A percentile compares a stretch with the other conserved stretches of the same genome.
phyloP scores from a whole-genome alignment of 2,329 filamentous ascomycete species.

The Plenodomus biglobosus region DNA sequence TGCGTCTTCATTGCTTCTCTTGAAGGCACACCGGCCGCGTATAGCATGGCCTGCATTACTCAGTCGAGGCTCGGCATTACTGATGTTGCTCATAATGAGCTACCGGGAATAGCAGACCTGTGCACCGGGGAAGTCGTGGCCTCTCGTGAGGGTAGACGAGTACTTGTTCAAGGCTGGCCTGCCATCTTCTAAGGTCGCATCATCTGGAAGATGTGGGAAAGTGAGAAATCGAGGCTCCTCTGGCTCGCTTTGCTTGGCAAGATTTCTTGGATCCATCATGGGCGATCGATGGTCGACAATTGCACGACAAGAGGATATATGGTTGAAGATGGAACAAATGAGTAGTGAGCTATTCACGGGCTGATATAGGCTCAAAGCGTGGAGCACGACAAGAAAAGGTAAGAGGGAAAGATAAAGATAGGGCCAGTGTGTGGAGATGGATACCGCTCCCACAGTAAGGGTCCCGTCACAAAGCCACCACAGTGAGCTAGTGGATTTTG shows the following conservation, averaged over 20 bases:
- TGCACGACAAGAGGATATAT: background rate
- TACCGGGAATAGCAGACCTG: slow-evolving; percentile 59
- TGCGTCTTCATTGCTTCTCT: slow-evolving; percentile 83
- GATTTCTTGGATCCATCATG: slow-evolving; percentile 43
- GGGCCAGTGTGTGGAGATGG: slow-evolving; percentile 3
- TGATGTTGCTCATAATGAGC: background rate
- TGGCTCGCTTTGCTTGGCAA: slow-evolving; percentile 40
- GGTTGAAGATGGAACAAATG: background rate
- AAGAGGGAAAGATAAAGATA: slow-evolving; percentile 18
- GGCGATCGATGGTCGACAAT: background rate
- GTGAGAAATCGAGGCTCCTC: slow-evolving; percentile 55
- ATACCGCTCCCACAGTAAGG: slow-evolving; percentile 22
- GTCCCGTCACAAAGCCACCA: slow-evolving; percentile 10
- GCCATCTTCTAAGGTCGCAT: slow-evolving; percentile 57
- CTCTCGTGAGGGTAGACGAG: slow-evolving; percentile 78
- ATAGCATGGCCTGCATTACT: slow-evolving; percentile 79
- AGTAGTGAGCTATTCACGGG: background rate
- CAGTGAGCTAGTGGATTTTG: slow-evolving; percentile 3
- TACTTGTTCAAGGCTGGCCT: slow-evolving; percentile 77
- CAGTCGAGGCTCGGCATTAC: slow-evolving; percentile 7
- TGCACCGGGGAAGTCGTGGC: slow-evolving; percentile 88
- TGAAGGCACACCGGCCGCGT: slow-evolving; percentile 84
- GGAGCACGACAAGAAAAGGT: background rate
- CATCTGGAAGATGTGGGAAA: slow-evolving; percentile 58
- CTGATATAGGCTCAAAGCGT: background rate